A percentile compares a stretch with the other conserved stretches of the same genome.
Conservation (phyloP, 1,284 basidiomycete genomes). For the Phenoliferia sp. region DNA sequence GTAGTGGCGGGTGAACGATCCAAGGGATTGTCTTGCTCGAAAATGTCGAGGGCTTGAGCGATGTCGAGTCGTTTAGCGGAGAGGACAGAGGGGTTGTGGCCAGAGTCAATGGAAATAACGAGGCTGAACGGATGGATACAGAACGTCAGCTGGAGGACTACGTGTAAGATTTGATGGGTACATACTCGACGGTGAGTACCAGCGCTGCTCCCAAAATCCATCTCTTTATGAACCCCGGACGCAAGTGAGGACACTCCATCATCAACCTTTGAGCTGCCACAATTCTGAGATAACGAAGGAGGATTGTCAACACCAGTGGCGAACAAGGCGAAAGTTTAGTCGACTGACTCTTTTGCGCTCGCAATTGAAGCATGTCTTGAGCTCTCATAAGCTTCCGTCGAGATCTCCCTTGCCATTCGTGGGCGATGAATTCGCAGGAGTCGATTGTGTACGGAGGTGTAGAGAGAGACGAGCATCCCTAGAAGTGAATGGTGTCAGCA, state of each 20-base stretch:
- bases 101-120: not conserved
- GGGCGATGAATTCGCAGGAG: not conserved
- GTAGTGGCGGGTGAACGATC: not conserved
- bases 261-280: not conserved
- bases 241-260: not conserved
- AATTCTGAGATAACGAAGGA: not conserved
- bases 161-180: not conserved
- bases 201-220: not conserved
- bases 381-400: not conserved
- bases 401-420: not conserved
- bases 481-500: not conserved
- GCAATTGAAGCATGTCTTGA: not conserved
- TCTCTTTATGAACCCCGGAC: not conserved
- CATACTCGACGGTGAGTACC: not conserved
- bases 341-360: not conserved
- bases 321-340: not conserved
- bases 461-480: not conserved
- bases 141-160: not conserved
- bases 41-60: not conserved
- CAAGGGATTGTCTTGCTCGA: not conserved
- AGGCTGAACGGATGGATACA: not conserved
- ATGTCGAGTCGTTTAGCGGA: not conserved
- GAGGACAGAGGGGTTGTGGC: not conserved
- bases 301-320: too few species aligned
- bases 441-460: not conserved